Evolutionary conservation across 768 basidiomycete genomes (phyloP).

Genomic region (Hericium erinaceus): DNA sequence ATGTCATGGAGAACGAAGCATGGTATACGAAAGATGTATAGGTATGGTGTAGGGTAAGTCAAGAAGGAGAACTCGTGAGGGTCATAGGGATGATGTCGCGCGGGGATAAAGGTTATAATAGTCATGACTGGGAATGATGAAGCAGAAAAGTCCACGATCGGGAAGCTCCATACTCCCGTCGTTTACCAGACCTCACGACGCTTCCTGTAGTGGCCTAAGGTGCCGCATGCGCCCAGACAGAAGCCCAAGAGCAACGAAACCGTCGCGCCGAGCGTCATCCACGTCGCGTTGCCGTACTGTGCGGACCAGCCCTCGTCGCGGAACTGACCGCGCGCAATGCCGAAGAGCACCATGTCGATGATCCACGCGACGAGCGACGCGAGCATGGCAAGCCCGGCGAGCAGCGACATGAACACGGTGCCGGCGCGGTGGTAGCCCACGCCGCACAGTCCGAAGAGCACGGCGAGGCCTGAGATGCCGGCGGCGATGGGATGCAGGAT

Average conservation of each 20-base stretch:
- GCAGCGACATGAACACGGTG: constrained; percentile 69
- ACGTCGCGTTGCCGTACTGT: constrained; percentile 71
- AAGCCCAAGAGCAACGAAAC: constrained; percentile 57
- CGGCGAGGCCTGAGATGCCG: constrained; percentile 53
- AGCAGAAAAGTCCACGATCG: no score
- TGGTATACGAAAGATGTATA: no score
- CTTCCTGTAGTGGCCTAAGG: constrained; percentile 56
- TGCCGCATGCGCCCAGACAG: constrained; percentile 55
- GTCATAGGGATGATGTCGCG: no score
- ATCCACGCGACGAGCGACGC: constrained; percentile 61
- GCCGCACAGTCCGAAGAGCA: constrained; percentile 63
- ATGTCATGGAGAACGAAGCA: no score
- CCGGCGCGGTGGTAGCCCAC: constrained; percentile 54
- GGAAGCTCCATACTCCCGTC: neutral
- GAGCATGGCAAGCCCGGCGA: constrained; percentile 56
- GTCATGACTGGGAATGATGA: no score
- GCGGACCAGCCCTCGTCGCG: constrained; percentile 38
- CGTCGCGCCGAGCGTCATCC: constrained; percentile 72
- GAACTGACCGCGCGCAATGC: constrained; percentile 53
- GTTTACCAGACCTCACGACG: constrained; percentile 17
- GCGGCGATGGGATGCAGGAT: constrained; percentile 79
- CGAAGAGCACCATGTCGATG: constrained; percentile 76
- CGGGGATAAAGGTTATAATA: no score
- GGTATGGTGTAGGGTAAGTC: no score
- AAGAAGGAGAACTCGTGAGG: no score